These are phyloP conservation scores for Boletus reticulatus DNA, from an alignment of 768 basidiomycete species.

Conservation along the genomic window DNA sequence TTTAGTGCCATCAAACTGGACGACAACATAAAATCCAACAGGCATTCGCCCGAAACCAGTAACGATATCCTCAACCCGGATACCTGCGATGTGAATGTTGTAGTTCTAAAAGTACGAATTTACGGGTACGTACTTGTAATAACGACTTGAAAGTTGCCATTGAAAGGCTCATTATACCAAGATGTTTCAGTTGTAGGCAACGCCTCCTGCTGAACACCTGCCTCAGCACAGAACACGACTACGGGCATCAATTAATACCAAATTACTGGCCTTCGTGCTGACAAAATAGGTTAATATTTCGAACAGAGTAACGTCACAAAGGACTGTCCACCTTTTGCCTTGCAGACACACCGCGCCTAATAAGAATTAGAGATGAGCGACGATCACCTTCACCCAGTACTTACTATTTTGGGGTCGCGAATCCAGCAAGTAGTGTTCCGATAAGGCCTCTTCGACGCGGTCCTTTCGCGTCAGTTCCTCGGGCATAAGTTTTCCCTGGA, in stretches of 20 bases:
- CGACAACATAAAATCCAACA: constrained; percentile 5
- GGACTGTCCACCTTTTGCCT: background rate
- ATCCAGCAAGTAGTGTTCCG: background rate
- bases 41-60: constrained; percentile 3
- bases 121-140: background rate
- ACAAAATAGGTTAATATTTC: background rate
- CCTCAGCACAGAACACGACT: no score
- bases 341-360: background rate
- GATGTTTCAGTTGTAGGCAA: no score
- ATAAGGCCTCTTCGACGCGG: background rate
- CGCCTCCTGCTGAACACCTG: no score
- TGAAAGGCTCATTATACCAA: background rate
- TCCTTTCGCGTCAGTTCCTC: background rate
- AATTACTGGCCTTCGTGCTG: background rate
- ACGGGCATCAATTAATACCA: background rate
- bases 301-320: no score
- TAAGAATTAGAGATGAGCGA: background rate
- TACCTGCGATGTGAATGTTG: background rate
- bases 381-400: background rate
- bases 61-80: constrained; percentile 6
- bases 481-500: background rate
- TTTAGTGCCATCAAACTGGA: background rate
- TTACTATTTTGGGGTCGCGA: background rate
- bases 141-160: background rate
- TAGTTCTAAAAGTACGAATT: background rate